A percentile compares a stretch with the other conserved stretches of the same genome.
Conservation (phyloP, 768 basidiomycete species). For the Leccinum imitatum region DNA sequence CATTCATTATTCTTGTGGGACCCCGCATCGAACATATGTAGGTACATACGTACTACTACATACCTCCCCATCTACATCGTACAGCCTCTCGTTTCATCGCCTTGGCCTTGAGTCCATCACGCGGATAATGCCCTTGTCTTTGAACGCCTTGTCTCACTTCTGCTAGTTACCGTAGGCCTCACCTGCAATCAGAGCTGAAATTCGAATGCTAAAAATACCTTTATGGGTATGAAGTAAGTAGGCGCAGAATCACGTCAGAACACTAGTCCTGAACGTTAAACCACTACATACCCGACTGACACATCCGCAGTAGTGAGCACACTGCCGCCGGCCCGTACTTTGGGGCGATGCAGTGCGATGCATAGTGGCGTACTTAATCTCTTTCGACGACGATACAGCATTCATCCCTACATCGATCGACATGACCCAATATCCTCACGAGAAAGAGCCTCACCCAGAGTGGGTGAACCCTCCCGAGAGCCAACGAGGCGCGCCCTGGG, state of each 20-base stretch:
- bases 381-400: background rate
- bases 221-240: too few relatives aligned
- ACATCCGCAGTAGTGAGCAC: too few relatives aligned
- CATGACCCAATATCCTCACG: constrained; percentile 26
- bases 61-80: background rate
- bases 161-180: too few relatives aligned
- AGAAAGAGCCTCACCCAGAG: constrained; percentile 22
- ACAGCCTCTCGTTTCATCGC: background rate
- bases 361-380: background rate
- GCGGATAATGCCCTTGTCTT: background rate
- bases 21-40: constrained; percentile 12
- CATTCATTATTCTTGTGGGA: constrained; percentile 13
- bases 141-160: background rate
- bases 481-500: constrained; percentile 8
- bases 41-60: background rate
- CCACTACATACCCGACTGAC: too few relatives aligned
- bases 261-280: too few relatives aligned
- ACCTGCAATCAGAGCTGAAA: too few relatives aligned
- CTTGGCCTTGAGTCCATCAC: background rate
- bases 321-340: too few relatives aligned
- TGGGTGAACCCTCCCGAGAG: constrained; percentile 10
- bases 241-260: too few relatives aligned
- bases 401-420: background rate
- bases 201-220: too few relatives aligned
- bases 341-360: too few relatives aligned